Percentiles rank a stretch among this genome's conserved stretches.
phyloP scores from a whole-genome alignment of 2,329 filamentous ascomycete species.

The Exophiala dermatitidis region DNA sequence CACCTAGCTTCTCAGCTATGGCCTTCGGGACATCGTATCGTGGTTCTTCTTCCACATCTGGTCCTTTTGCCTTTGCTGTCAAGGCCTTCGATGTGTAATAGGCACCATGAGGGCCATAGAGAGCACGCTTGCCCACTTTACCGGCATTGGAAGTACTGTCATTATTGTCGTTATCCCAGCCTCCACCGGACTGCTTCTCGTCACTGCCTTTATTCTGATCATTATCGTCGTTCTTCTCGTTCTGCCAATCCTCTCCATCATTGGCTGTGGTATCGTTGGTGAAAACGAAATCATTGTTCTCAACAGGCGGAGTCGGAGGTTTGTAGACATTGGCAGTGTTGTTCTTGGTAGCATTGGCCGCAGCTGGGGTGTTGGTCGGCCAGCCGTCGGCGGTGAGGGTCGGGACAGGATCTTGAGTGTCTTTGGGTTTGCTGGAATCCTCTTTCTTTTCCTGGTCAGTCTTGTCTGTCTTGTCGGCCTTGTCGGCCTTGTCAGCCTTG shows the following conservation, averaged over 20 bases:
- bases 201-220: not conserved
- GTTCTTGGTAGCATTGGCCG: no score
- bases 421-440: no score
- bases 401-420: no score
- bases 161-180: constrained; percentile 5
- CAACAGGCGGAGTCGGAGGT: no score
- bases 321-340: no score
- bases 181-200: constrained; percentile 5
- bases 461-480: no score
- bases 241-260: not conserved
- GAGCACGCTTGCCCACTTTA: constrained; percentile 1
- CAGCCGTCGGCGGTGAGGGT: no score
- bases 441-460: no score
- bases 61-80: constrained; percentile 1
- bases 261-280: not conserved
- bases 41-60: constrained; percentile 25
- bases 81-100: constrained; percentile 19
- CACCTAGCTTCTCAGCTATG: constrained; percentile 13
- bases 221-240: constrained; percentile 5
- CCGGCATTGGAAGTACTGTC: not conserved
- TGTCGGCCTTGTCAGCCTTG: no score
- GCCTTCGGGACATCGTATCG: constrained; percentile 25
- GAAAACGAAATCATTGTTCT: no score
- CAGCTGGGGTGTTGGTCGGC: no score
- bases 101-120: constrained; percentile 25